Evolutionary conservation across 306 rosid genomes (phyloP).

Genomic region (Castanea sativa): DNA sequence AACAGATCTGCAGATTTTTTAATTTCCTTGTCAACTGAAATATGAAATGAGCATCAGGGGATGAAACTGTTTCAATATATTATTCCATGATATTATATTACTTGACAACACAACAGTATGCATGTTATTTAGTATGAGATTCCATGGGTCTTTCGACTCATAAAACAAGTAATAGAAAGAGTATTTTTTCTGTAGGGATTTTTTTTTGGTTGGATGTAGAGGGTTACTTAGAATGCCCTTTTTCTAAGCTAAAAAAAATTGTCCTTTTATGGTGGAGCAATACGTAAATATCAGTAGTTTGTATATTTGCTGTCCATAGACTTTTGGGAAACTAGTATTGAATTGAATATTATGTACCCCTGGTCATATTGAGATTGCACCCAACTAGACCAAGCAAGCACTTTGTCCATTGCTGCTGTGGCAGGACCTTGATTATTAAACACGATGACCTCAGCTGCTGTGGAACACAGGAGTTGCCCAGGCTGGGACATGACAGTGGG

Average conservation of each 20-base stretch:
- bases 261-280: background rate
- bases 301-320: background rate
- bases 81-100: background rate
- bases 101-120: background rate
- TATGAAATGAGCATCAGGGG: background rate
- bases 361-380: background rate
- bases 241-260: background rate
- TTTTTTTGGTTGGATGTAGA: background rate
- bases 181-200: background rate
- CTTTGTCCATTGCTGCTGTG: background rate
- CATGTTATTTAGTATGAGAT: background rate
- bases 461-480: background rate
- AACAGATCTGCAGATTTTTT: background rate
- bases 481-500: background rate
- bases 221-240: background rate
- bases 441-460: background rate
- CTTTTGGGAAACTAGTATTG: background rate
- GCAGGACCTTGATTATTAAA: background rate
- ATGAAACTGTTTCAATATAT: background rate
- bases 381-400: background rate
- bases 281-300: background rate
- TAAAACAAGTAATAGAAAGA: constrained; percentile 2
- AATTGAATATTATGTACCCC: background rate
- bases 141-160: background rate
- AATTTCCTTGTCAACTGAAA: background rate